Evolutionary conservation across 2,329 filamentous ascomycete genomes (phyloP).

Genomic region (Endoconidiophora polonica): DNA sequence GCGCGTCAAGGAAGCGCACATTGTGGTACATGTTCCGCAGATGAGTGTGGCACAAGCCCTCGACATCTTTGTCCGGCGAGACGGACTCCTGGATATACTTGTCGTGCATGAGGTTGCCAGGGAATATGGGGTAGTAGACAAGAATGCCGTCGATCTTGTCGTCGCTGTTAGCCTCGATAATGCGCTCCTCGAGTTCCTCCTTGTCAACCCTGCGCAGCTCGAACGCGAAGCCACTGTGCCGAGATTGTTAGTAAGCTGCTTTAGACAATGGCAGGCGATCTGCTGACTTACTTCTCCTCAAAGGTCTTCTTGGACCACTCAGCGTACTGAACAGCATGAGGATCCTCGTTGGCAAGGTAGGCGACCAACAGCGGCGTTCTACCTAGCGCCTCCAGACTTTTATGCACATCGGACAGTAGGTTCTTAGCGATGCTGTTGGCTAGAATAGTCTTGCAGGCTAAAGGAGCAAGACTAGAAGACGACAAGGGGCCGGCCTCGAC

Average conservation of each 20-base stretch:
- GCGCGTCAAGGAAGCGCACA: slow-evolving; percentile 76
- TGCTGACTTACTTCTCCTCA: slow-evolving; percentile 65
- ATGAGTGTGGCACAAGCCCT: slow-evolving; percentile 83
- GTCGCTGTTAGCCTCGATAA: slow-evolving; percentile 73
- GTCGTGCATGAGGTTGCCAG: slow-evolving; percentile 63
- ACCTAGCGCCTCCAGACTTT: slow-evolving; percentile 55
- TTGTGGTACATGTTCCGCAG: slow-evolving; percentile 99
- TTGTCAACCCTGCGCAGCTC: slow-evolving; percentile 70
- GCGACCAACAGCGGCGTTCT: slow-evolving; percentile 68
- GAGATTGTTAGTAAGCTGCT: background rate
- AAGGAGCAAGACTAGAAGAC: background rate
- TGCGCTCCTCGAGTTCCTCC: slow-evolving; percentile 76
- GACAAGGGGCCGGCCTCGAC: slow-evolving; percentile 1
- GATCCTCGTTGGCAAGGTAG: slow-evolving; percentile 83
- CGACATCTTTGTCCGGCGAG: slow-evolving; percentile 79
- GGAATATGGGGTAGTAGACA: slow-evolving; percentile 96
- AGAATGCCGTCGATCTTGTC: slow-evolving; percentile 70
- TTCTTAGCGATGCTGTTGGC: slow-evolving; percentile 74
- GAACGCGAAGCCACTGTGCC: slow-evolving; percentile 67
- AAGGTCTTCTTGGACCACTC: slow-evolving; percentile 97
- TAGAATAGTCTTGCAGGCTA: slow-evolving; percentile 81
- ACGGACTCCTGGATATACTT: slow-evolving; percentile 94
- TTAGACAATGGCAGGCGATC: too few species aligned
- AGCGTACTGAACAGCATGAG: slow-evolving; percentile 81
- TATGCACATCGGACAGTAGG: slow-evolving; percentile 60